Evolutionary conservation across 495 filamentous ascomycete genomes (phyloP).

Genomic region (Aspergillus hancockii): DNA sequence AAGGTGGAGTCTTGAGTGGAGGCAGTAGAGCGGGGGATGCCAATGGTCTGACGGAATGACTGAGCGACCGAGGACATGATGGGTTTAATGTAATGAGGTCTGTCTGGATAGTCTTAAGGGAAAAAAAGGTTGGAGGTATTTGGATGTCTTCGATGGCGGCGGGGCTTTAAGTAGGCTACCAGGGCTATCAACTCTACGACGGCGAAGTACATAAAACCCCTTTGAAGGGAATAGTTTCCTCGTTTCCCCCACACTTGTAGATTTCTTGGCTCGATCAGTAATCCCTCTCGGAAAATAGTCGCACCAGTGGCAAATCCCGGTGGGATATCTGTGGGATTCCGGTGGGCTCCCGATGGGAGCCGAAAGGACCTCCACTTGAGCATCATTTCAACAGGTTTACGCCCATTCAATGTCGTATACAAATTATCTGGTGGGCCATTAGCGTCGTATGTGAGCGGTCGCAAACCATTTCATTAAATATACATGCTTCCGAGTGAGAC

Average conservation of each 20-base stretch:
- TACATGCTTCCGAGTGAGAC: not conserved
- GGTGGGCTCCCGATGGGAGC: constrained; percentile 2
- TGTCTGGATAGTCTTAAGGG: too few relatives aligned
- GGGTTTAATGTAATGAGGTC: not conserved
- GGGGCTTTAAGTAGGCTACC: too few relatives aligned
- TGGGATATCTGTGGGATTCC: constrained; percentile 6
- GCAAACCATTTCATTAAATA: too few relatives aligned
- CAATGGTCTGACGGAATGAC: constrained; percentile 53
- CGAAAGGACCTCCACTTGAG: not conserved
- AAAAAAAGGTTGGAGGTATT: too few relatives aligned
- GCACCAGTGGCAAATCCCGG: not conserved
- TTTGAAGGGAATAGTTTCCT: too few relatives aligned
- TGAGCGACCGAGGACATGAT: constrained; percentile 21
- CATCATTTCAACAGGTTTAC: too few relatives aligned
- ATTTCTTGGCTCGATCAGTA: too few relatives aligned
- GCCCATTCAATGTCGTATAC: too few relatives aligned
- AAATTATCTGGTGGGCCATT: not conserved
- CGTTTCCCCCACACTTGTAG: not conserved
- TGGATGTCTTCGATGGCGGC: too few relatives aligned
- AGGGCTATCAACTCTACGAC: too few relatives aligned
- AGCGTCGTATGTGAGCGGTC: not conserved
- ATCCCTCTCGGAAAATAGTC: too few relatives aligned
- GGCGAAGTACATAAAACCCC: too few relatives aligned
- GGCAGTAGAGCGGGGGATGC: constrained; percentile 48
- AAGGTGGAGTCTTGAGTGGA: constrained; percentile 53